Evolutionary conservation across 805 yeast genomes (phyloP).

Genomic region (Deakozyma indianensis): DNA sequence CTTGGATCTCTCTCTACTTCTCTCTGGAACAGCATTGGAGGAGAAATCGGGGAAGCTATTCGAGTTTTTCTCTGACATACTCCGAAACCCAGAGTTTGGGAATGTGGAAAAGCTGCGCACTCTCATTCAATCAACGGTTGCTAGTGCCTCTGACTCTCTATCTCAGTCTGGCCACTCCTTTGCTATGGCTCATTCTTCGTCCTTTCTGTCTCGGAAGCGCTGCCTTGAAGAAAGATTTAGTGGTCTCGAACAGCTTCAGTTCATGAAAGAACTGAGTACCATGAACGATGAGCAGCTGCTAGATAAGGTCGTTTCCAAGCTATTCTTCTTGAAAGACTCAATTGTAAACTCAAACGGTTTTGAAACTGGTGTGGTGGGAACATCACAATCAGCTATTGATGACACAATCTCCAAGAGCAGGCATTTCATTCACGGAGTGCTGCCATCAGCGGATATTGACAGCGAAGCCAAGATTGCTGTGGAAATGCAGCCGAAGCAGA

Average conservation of each 20-base stretch:
- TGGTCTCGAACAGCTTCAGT: conserved; percentile 69
- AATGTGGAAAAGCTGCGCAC: conserved; percentile 56
- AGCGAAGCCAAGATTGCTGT: conserved; percentile 12
- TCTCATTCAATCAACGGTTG: conserved; percentile 56
- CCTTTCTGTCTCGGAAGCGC: conserved; percentile 46
- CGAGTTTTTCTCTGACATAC: conserved; percentile 53
- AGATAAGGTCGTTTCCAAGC: conserved; percentile 47
- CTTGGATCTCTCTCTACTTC: conserved; percentile 38
- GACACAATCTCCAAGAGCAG: not conserved
- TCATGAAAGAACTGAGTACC: conserved; percentile 44
- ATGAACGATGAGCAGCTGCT: conserved; percentile 35
- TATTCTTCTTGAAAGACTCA: conserved; percentile 16
- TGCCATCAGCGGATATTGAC: conserved; percentile 3
- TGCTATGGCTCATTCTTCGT: conserved; percentile 54
- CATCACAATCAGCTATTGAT: conserved; percentile 18
- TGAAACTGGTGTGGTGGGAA: conserved; percentile 23
- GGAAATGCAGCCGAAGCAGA: conserved; percentile 6
- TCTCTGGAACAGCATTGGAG: conserved; percentile 59
- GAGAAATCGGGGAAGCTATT: conserved; percentile 46
- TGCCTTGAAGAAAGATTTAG: conserved; percentile 46
- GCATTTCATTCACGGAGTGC: not conserved
- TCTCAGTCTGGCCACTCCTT: conserved; percentile 82
- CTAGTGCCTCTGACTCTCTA: conserved; percentile 63
- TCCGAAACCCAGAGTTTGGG: conserved; percentile 51
- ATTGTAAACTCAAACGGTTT: conserved; percentile 30